A percentile compares a stretch with the other conserved stretches of the same genome.
Evolutionary conservation across 257 asterid genomes (phyloP).

Genomic region (Nemophila menziesii): DNA sequence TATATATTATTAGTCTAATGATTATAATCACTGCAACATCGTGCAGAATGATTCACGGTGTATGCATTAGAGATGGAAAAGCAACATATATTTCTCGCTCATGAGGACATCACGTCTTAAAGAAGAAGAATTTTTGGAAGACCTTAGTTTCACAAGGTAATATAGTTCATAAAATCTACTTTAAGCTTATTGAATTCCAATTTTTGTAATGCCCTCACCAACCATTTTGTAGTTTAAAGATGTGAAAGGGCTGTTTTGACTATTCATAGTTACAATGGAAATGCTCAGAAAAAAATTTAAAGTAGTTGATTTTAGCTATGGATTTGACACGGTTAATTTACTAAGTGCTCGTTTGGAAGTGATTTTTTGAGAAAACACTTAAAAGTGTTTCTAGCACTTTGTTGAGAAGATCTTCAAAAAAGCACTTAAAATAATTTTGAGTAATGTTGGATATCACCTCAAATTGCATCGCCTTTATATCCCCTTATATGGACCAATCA

Average conservation of each 20-base stretch:
- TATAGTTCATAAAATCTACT: not conserved
- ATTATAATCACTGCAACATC: not conserved
- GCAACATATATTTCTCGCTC: conserved; percentile 85
- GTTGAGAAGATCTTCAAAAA: too few relatives aligned
- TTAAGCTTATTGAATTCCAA: too few relatives aligned
- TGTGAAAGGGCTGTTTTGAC: conserved; percentile 76
- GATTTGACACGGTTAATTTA: conserved; percentile 62
- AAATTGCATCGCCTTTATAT: too few relatives aligned
- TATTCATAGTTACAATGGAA: conserved; percentile 52
- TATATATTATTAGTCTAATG: not conserved
- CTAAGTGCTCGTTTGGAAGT: too few relatives aligned
- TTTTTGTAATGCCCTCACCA: too few relatives aligned
- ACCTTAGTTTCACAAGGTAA: conserved; percentile 80
- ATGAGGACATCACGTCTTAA: conserved; percentile 77
- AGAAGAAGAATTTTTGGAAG: conserved; percentile 81
- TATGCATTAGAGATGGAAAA: conserved; percentile 87
- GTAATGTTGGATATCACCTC: too few relatives aligned
- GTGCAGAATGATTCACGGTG: conserved; percentile 87
- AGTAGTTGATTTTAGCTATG: conserved; percentile 64
- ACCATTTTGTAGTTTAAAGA: conserved; percentile 87
- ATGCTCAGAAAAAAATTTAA: conserved; percentile 62
- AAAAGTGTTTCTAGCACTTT: too few relatives aligned
- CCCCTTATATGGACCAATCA: too few relatives aligned
- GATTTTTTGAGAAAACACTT: too few relatives aligned
- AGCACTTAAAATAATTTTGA: too few relatives aligned